These are phyloP conservation scores for Anthoceros angustus DNA, from an alignment of 225 moss, liverwort and hornwort species.

Conservation along the genomic window DNA sequence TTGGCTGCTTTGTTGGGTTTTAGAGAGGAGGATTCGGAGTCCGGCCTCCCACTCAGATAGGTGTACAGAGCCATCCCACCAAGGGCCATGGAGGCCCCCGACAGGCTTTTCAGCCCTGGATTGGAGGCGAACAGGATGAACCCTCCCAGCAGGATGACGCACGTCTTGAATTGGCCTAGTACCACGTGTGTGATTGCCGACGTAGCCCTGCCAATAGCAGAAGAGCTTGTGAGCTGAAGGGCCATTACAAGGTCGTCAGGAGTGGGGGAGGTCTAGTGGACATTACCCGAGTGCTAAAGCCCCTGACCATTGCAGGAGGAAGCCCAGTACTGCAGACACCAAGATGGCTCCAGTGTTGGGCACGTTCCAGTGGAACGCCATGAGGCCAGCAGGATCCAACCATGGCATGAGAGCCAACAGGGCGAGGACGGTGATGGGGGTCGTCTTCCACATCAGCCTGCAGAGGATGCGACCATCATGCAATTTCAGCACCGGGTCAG, in stretches of 20 bases:
- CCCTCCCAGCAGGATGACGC: conserved; percentile 7
- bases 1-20: neutral
- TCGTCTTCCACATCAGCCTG: conserved; percentile 12
- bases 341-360: conserved; percentile 8
- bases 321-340: conserved; percentile 7
- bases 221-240: neutral
- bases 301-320: conserved; percentile 12
- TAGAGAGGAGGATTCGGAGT: neutral
- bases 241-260: neutral
- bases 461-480: no score
- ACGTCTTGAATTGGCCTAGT: conserved; percentile 10
- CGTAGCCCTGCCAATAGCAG: conserved; percentile 4
- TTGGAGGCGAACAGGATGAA: conserved; percentile 7
- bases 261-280: neutral
- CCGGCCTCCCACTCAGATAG: neutral
- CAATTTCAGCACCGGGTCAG: no score
- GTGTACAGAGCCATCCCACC: conserved; percentile 10
- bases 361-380: conserved; percentile 6
- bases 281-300: conserved; percentile 9
- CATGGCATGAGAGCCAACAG: conserved; percentile 9
- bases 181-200: conserved; percentile 11
- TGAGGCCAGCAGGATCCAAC: conserved; percentile 8
- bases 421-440: conserved; percentile 6
- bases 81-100: conserved; percentile 6
- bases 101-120: conserved; percentile 7